A percentile compares a stretch with the other conserved stretches of the same genome.
These are phyloP conservation scores for Geoglossum cookeanum DNA, from an alignment of 2,329 filamentous ascomycete genomes.

Conservation along the genomic window DNA sequence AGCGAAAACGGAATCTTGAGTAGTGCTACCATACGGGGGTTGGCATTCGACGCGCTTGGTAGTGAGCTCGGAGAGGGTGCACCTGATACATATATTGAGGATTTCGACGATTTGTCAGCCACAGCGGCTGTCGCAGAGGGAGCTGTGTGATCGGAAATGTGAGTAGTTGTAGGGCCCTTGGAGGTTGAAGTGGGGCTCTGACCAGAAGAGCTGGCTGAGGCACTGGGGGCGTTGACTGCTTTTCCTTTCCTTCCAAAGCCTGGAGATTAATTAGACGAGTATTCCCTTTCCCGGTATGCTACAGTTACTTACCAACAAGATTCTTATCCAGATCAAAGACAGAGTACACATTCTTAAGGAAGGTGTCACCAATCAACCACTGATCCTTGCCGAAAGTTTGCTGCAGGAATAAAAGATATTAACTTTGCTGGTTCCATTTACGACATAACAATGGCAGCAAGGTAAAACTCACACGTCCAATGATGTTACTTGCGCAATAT, in stretches of 20 bases:
- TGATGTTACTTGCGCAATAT: conserved; percentile 47
- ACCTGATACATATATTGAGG: background rate
- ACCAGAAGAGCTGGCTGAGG: conserved; percentile 1
- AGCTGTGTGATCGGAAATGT: background rate
- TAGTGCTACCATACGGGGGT: background rate
- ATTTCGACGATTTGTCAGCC: background rate
- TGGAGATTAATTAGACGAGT: background rate
- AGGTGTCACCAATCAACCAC: conserved; percentile 74
- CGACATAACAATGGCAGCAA: background rate
- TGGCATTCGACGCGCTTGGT: background rate
- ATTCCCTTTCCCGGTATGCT: background rate
- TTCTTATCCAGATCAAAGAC: conserved; percentile 60
- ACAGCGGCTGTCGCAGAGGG: background rate
- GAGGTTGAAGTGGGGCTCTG: conserved; percentile 5
- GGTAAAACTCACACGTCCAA: conserved; percentile 27
- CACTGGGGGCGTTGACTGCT: background rate
- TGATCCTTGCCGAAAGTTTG: conserved; percentile 40
- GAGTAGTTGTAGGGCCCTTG: conserved; percentile 6
- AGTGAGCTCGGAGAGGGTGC: background rate
- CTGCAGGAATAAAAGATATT: background rate
- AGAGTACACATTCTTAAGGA: conserved; percentile 76
- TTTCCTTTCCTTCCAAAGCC: conserved; percentile 4
- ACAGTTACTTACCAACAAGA: conserved; percentile 35
- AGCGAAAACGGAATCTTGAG: background rate
- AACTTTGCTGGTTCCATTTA: conserved; percentile 12